These are phyloP conservation scores for Peronosclerospora sorghi DNA, from an alignment of 352 stramenopile species.

Conservation along the genomic window DNA sequence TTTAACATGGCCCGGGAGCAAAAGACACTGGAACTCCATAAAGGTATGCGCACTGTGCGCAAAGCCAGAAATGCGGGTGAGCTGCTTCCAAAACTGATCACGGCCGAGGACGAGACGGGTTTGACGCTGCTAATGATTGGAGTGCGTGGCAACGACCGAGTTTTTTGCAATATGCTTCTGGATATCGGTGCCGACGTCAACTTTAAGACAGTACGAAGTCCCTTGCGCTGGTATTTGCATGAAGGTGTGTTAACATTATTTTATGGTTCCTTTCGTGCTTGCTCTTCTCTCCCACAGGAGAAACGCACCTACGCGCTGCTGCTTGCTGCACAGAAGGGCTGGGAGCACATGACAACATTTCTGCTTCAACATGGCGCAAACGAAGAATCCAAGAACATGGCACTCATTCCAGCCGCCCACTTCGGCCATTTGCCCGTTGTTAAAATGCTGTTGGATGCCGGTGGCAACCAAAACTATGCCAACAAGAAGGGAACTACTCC, in stretches of 20 bases:
- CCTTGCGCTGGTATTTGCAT: neutral
- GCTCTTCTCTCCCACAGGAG: conserved; percentile 31
- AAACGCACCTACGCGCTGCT: conserved; percentile 73
- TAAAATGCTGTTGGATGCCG: conserved; percentile 51
- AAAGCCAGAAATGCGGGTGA: conserved; percentile 33
- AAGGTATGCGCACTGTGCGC: conserved; percentile 49
- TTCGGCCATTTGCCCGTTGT: conserved; percentile 76
- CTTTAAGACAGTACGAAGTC: conserved; percentile 52
- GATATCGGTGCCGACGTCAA: conserved; percentile 73
- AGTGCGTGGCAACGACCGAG: conserved; percentile 48
- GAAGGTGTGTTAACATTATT: neutral
- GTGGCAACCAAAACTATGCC: conserved; percentile 68
- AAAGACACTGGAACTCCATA: conserved; percentile 36
- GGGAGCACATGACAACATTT: conserved; percentile 58
- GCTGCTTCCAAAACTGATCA: conserved; percentile 38
- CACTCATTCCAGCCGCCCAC: conserved; percentile 73
- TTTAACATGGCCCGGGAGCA: conserved; percentile 52
- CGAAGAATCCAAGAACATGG: conserved; percentile 78
- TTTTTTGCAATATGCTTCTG: conserved; percentile 49
- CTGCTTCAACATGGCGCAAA: conserved; percentile 55
- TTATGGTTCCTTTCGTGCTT: conserved; percentile 4
- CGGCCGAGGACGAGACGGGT: conserved; percentile 63
- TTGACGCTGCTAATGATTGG: conserved; percentile 78
- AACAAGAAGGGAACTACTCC: conserved; percentile 84
- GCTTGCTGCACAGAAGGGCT: conserved; percentile 75